Evolutionary conservation across 768 basidiomycete species (phyloP).

Genomic region (Rhodosporidiobolus odoratus): DNA sequence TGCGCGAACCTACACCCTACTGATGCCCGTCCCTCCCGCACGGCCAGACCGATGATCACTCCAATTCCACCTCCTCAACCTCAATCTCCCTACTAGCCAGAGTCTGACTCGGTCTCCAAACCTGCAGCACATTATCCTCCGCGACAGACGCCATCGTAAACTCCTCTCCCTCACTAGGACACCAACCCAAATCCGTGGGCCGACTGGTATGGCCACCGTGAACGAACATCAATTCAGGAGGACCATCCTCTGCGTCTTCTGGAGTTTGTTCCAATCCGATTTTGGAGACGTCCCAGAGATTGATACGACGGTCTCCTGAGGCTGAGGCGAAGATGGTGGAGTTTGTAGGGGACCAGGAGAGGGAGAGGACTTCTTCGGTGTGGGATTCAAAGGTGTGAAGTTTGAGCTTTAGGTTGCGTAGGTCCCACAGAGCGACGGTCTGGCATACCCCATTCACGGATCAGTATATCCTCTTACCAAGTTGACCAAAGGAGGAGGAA

Average conservation of each 20-base stretch:
- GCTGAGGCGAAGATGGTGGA: constrained; percentile 90
- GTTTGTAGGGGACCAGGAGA: constrained; percentile 92
- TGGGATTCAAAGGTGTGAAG: constrained; percentile 89
- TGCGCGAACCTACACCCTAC: neutral
- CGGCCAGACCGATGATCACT: neutral
- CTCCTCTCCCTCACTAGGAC: constrained; percentile 52
- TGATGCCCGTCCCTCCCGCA: neutral
- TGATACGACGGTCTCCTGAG: constrained; percentile 84
- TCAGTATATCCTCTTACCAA: too few species aligned
- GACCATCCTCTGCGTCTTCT: constrained; percentile 96
- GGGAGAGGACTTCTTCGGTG: constrained; percentile 86
- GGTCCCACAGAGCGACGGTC: constrained; percentile 85
- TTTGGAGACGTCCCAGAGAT: constrained; percentile 86
- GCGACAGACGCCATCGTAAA: constrained; percentile 54
- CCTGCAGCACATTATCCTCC: constrained; percentile 93
- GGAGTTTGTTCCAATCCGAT: constrained; percentile 96
- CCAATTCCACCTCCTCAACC: constrained; percentile 32
- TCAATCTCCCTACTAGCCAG: constrained; percentile 19
- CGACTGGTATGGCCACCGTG: constrained; percentile 68
- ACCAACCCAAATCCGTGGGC: constrained; percentile 94
- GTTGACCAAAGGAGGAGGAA: neutral
- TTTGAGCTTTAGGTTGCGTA: constrained; percentile 61
- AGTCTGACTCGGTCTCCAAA: constrained; percentile 78
- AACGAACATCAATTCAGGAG: constrained; percentile 90
- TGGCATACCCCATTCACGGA: too few species aligned